Evolutionary conservation across 176 grass and related monocot genomes (phyloP), one percentile per base, ranked within the genome.

Genomic region (Pharus latifolius): DNA sequence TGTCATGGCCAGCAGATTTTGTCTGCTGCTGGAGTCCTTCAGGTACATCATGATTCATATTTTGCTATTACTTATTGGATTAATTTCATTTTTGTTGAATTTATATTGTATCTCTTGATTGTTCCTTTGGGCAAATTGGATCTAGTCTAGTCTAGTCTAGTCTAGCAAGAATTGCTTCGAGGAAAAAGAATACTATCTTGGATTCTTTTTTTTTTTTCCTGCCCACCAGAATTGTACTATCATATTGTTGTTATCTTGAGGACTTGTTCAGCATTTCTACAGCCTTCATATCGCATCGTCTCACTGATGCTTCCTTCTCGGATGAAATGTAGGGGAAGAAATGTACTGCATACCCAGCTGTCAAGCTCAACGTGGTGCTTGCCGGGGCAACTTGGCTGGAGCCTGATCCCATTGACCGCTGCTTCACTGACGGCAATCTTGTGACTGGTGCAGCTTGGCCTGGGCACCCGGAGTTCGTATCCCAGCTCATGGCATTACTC

Each of bases 391-490:
- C 89, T 33, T 98, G 95, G 95, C 69, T 93, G 72, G 90, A 98
- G 47, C 95, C 95, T 6, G 38, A 94, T 4, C 95, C 95, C 0
- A 94, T 94, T 10, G 48, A 91, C 76, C 89, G 89, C 7, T 98
- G 95, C 74, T 94, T 99, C 69, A 99, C 95, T 0, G 95, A 99
- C 10, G 90, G 87, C 46, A 99, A 94, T 32, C 83, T 99, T 1
- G 87, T 99, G 27, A 99, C 90, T 0, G 90, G 95, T 15, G 95
- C 95, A 18, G 95, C 95, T 3, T 99, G 95, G 95, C 95, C 94
- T 0, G 90, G 84, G 1, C 95, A 99, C 67, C 95, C 95, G 0
- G 90, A 99, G 82, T 94, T 99, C 24, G 35, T 99, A 1, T 78
- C 87, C 1, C 90, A 94, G 63, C 87, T 99, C 72, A 94, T 99